phyloP scores from a whole-genome alignment of 768 basidiomycete genomes.

The Tephrocybe rancida region DNA sequence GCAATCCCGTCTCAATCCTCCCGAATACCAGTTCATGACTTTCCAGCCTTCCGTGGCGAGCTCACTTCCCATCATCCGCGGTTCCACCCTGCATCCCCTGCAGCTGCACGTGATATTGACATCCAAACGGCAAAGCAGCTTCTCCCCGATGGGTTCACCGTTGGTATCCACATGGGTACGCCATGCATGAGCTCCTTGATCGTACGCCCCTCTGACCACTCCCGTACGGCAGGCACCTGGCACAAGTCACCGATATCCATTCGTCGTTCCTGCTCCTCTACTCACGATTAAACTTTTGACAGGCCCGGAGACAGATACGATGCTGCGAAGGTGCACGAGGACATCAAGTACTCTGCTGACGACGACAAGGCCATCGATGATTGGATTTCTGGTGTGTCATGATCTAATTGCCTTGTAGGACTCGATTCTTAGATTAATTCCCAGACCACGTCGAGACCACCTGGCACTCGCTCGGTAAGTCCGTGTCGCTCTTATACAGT shows the following conservation, averaged over 20 bases:
- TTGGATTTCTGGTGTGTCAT: constrained; percentile 52
- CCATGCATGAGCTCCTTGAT: constrained; percentile 1
- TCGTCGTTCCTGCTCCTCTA: background rate
- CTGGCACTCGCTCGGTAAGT: constrained; percentile 68
- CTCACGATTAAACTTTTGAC: background rate
- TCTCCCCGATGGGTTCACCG: constrained; percentile 60
- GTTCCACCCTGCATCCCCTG: constrained; percentile 71
- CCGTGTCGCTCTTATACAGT: background rate
- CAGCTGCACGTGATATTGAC: constrained; percentile 63
- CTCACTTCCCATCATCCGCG: constrained; percentile 73
- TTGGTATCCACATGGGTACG: constrained; percentile 72
- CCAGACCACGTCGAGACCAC: constrained; percentile 76
- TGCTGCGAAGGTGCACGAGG: constrained; percentile 58
- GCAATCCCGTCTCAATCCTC: background rate
- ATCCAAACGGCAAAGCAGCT: constrained; percentile 67
- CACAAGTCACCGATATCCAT: constrained; percentile 35
- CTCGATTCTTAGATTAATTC: background rate
- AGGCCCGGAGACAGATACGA: constrained; percentile 57
- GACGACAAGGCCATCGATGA: constrained; percentile 76
- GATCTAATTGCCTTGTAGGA: background rate
- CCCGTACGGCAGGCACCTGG: constrained; percentile 45
- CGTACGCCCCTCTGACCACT: background rate
- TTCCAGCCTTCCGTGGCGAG: constrained; percentile 68
- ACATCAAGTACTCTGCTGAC: constrained; percentile 66
- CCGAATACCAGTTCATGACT: background rate